Percentiles rank a stretch among this genome's conserved stretches.
Evolutionary conservation across 495 filamentous ascomycete species (phyloP).

Genomic region (Cercophora samala): DNA sequence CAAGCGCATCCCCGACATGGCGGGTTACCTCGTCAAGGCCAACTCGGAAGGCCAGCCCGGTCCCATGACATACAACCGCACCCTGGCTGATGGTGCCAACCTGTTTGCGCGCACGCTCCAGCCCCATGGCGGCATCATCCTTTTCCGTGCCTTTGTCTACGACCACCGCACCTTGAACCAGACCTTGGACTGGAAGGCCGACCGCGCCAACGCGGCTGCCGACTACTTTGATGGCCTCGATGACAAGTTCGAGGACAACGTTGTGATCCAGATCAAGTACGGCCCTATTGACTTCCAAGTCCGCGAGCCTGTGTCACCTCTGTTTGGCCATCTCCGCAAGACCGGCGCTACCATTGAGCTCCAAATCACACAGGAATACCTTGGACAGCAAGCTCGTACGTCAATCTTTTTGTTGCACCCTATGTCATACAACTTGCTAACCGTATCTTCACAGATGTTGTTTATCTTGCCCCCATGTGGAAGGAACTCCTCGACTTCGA

Average conservation of each 20-base stretch:
- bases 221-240: constrained; percentile 65
- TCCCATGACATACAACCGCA: constrained; percentile 65
- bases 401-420: no score
- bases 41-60: constrained; percentile 73
- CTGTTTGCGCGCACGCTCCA: constrained; percentile 60
- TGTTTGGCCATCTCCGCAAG: constrained; percentile 61
- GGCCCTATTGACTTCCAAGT: constrained; percentile 77
- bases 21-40: constrained; percentile 69
- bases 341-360: constrained; percentile 63
- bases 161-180: constrained; percentile 53
- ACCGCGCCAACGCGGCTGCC: constrained; percentile 67
- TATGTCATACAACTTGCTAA: no score
- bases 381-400: constrained; percentile 61
- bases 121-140: constrained; percentile 62
- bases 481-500: constrained; percentile 65
- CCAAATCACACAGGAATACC: constrained; percentile 65
- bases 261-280: constrained; percentile 70
- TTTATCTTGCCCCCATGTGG: constrained; percentile 66
- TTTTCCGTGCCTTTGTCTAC: constrained; percentile 76
- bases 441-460: constrained; percentile 39
- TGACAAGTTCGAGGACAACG: constrained; percentile 64
- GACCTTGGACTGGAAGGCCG: constrained; percentile 55
- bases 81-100: constrained; percentile 66
- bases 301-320: constrained; percentile 64
- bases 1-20: constrained; percentile 59